Base-by-base conservation (phyloP, 2,329 filamentous ascomycete genomes). In the Fulvia fulva region DNA sequence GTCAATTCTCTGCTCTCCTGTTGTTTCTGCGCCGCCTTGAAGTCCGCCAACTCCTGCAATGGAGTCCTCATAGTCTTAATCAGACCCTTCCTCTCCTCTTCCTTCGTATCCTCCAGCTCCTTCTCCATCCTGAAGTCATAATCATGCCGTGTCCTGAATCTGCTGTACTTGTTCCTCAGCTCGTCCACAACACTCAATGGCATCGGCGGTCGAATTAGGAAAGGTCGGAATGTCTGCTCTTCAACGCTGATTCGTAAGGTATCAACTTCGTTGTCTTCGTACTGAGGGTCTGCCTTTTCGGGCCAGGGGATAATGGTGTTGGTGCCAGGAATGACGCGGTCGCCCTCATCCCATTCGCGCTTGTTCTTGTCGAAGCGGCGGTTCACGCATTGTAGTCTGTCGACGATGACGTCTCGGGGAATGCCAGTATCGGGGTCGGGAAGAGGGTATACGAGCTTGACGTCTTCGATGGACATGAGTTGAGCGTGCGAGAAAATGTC, bases 371-470 rank as follows among this genome's bases (percentile, higher is more conserved):
- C 63, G 53, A 58, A 66, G 23, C 23, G 37, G n/a, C 37, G 30
- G 30, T 26, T 63, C 53, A 68, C 56, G 5, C 61, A 51, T 77
- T 83, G 80, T 56, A 94, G 77, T 71, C 89, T 81, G 71, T 90
- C 84, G 72, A 96, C 86, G 67, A 96, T 82, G 59, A 89, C 86
- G 71, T 97, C 92, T 70, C 84, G 83, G 46, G 81, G 81, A 26
- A 76, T 68, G 68, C 87, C 86, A 12, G 87, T 89, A 63, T 77
- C 75, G 16, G 84, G 80, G 72, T 94, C 84, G 51, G 80, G 79
- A 55, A 95, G 78, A 22, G 90, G 86, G 70, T 90, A 85, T 51
- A 97, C 90, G 32, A 97, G 89, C 57, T 90, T 89, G 63, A 97
- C 80, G 61, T 89, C 80, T 32, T 83, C 81, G 30, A 96, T 73